A percentile compares a stretch with the other conserved stretches of the same genome.
Evolutionary conservation across 208 protist species (phyloP).

Genomic region (Vickermania ingenoplastis): DNA sequence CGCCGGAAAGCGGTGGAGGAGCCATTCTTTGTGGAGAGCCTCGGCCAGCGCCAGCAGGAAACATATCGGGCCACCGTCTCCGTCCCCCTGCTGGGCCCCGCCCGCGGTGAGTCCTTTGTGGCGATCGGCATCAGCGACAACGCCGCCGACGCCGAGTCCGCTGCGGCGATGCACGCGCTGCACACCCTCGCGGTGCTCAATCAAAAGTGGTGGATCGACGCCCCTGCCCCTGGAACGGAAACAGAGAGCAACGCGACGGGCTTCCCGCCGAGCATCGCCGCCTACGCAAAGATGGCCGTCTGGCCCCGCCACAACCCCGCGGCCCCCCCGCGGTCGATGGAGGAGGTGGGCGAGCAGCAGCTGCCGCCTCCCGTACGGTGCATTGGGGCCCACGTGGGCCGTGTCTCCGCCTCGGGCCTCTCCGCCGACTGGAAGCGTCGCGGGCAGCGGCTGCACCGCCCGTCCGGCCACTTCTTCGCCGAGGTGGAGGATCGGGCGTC

Average conservation of each 20-base stretch:
- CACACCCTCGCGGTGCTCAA: constrained; percentile 34
- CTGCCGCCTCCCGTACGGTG: not conserved
- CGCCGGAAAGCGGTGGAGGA: not conserved
- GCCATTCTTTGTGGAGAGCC: constrained; percentile 50
- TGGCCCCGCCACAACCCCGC: not conserved
- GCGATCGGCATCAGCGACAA: constrained; percentile 62
- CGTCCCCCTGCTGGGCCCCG: constrained; percentile 27
- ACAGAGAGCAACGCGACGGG: not conserved
- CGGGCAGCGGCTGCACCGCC: not conserved
- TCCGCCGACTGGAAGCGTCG: constrained; percentile 1
- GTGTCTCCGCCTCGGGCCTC: constrained; percentile 37
- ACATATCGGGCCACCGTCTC: constrained; percentile 68
- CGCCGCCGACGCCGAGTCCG: constrained; percentile 32
- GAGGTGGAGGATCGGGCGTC: not conserved
- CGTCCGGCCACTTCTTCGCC: constrained; percentile 8
- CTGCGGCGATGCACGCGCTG: constrained; percentile 71
- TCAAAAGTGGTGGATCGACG: constrained; percentile 9
- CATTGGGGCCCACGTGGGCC: constrained; percentile 22
- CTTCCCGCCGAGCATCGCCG: not conserved
- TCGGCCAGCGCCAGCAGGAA: constrained; percentile 43
- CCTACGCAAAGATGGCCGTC: constrained; percentile 3
- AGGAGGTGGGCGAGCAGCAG: not conserved
- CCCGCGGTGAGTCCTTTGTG: constrained; percentile 25
- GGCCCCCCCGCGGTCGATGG: not conserved
- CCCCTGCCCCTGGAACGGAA: not conserved